Evolutionary conservation across 257 asterid genomes (phyloP).

Genomic region (Oldenlandia corymbosa): DNA sequence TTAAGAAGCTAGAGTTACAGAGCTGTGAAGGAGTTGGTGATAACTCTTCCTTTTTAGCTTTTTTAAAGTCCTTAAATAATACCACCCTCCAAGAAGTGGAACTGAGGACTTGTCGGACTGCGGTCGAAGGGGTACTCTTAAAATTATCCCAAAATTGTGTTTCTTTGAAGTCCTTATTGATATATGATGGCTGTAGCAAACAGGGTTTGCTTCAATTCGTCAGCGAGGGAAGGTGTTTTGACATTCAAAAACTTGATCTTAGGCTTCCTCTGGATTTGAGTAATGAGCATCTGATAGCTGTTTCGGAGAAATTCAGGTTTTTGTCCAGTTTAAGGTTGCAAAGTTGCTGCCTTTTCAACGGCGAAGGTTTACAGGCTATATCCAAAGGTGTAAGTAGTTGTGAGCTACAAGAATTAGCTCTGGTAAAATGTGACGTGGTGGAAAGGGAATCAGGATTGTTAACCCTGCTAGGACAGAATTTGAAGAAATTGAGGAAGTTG

Average conservation of each 20-base stretch:
- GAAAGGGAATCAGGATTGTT: slow-evolving; percentile 64
- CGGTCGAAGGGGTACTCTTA: slow-evolving; percentile 44
- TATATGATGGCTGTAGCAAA: slow-evolving; percentile 71
- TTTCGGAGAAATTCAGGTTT: slow-evolving; percentile 46
- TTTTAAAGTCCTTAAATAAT: slow-evolving; percentile 20
- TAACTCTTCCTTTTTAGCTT: slow-evolving; percentile 38
- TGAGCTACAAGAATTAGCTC: slow-evolving; percentile 50
- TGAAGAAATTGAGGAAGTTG: slow-evolving; percentile 50
- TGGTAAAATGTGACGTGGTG: slow-evolving; percentile 60
- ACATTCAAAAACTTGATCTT: slow-evolving; percentile 47
- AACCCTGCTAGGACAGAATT: slow-evolving; percentile 54
- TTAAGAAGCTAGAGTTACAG: slow-evolving; percentile 46
- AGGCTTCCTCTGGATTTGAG: slow-evolving; percentile 77
- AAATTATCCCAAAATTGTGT: slow-evolving; percentile 37
- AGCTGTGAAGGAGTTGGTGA: slow-evolving; percentile 73
- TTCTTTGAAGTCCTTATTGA: slow-evolving; percentile 42
- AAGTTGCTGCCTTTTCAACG: slow-evolving; percentile 65
- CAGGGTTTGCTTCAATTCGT: slow-evolving; percentile 63
- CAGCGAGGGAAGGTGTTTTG: slow-evolving; percentile 32
- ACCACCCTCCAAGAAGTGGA: slow-evolving; percentile 54
- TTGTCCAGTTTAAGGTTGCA: slow-evolving; percentile 52
- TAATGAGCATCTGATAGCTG: slow-evolving; percentile 52
- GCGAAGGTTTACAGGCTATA: slow-evolving; percentile 55
- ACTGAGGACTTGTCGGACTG: slow-evolving; percentile 51
- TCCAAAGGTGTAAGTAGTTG: slow-evolving; percentile 27